Evolutionary conservation across 2,329 filamentous ascomycete genomes (phyloP).

Genomic region (Penicillium occitanis): DNA sequence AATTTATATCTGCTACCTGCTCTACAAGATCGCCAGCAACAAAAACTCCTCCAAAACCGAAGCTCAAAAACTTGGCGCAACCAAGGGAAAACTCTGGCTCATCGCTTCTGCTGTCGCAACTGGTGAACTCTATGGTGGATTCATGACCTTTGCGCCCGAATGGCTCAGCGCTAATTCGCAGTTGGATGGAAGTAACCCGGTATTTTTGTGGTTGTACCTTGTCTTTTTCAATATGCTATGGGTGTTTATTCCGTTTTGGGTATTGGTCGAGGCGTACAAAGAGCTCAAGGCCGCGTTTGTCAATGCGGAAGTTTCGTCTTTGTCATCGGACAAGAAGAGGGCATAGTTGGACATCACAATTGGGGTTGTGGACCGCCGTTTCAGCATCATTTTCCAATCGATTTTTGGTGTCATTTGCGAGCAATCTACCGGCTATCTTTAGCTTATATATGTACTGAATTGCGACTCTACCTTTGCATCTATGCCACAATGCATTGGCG

Average conservation of each 20-base stretch:
- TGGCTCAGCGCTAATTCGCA: constrained; percentile 61
- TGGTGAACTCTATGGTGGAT: constrained; percentile 63
- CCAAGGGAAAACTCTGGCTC: constrained; percentile 51
- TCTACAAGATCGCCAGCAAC: constrained; percentile 38
- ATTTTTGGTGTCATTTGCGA: neutral
- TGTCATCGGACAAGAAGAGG: constrained; percentile 21
- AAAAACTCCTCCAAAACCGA: constrained; percentile 15
- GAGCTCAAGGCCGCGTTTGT: constrained; percentile 44
- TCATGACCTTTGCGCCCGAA: constrained; percentile 66
- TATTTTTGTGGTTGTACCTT: constrained; percentile 64
- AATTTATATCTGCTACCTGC: constrained; percentile 56
- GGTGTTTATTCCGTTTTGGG: constrained; percentile 61
- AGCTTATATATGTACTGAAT: neutral
- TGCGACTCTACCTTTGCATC: neutral
- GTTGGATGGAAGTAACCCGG: constrained; percentile 59
- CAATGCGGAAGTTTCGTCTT: constrained; percentile 27
- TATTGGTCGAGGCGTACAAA: constrained; percentile 53
- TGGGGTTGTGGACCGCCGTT: too few species aligned
- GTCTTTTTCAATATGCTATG: constrained; percentile 65
- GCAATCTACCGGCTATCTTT: neutral
- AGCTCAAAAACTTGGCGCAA: constrained; percentile 26
- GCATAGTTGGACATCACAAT: neutral
- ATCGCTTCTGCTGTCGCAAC: constrained; percentile 60
- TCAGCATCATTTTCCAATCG: neutral
- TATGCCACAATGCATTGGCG: too few species aligned